A percentile compares a stretch with the other conserved stretches of the same genome.
Evolutionary conservation across 2,329 filamentous ascomycete genomes (phyloP).

Genomic region (Endoconidiophora polonica): DNA sequence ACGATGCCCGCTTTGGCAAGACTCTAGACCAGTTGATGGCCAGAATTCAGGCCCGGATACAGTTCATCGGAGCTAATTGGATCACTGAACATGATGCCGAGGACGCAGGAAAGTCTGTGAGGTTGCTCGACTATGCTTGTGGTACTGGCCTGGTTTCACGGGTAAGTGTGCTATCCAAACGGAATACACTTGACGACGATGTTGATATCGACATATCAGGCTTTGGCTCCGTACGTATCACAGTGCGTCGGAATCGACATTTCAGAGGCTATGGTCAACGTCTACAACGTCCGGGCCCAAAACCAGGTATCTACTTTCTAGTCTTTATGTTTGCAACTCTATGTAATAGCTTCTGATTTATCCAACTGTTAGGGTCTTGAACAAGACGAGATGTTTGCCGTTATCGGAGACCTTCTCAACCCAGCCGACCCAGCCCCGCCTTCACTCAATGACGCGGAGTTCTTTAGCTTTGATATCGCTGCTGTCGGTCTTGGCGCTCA

Average conservation of each 20-base stretch:
- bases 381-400: constrained; percentile 35
- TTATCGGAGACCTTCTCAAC: constrained; percentile 40
- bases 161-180: constrained; percentile 24
- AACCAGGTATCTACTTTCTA: constrained; percentile 28
- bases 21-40: constrained; percentile 35
- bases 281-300: constrained; percentile 45
- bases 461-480: constrained; percentile 52
- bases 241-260: constrained; percentile 53
- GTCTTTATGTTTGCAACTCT: neutral
- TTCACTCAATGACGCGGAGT: constrained; percentile 41
- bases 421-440: constrained; percentile 30
- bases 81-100: constrained; percentile 25
- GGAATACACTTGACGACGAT: neutral
- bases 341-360: neutral
- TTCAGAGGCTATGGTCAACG: constrained; percentile 50
- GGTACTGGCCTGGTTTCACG: constrained; percentile 51
- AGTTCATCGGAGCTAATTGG: constrained; percentile 48
- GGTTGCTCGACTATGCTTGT: constrained; percentile 60
- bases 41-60: constrained; percentile 33
- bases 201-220: constrained; percentile 22
- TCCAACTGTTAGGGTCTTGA: constrained; percentile 27
- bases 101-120: constrained; percentile 23
- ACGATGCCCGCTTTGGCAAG: constrained; percentile 21
- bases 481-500: constrained; percentile 47
- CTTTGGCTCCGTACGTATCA: constrained; percentile 43